Evolutionary conservation across 73 alveolate genomes (phyloP), one percentile per base, ranked within the genome.

Genomic region (Blepharisma japonicum): DNA sequence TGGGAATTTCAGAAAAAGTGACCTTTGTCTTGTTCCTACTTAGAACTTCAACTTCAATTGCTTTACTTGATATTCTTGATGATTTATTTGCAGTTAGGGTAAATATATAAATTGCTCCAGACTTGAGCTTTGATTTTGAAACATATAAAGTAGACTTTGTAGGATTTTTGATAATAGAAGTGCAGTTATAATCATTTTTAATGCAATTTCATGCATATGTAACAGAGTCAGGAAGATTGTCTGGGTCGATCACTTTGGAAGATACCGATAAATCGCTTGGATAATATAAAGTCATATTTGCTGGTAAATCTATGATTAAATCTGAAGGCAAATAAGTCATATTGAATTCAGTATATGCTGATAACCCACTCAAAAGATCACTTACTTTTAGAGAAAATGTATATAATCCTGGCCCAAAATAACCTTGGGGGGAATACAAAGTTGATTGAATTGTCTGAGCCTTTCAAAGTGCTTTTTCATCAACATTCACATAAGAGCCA

Each of bases 331-430:
- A 14, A 8, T 14, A 8, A 20, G 38, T 61, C 50, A 61, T 1
- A 20, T 18, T 25, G n/a, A 61, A 25, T 18, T 18, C 6, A 25
- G 2, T 61, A 0, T 2, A 1, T 1, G 47, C 74, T 1, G 14
- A n/a, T 18, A 14, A 2, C 4, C 47, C 47, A n/a, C 14, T 8
- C 3, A 14, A n/a, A 61, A 14, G 14, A 61, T 61, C 74, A 61
- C 23, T n/a, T 1, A 25, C 47, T 25, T 14, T 25, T 1, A 61
- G 18, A 2, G 2, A 9, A 61, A 61, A 61, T 18, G 46, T 18
- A 39, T 61, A 61, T 14, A 14, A 14, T 25, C 74, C 74, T 14
- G 74, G 74, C 46, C 74, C 74, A 20, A 61, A 25, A 20, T 4
- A 1, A 2, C 74, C 74, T 61, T 0, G 14, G 2, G 74, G 74